Percentiles rank a stretch among this genome's conserved stretches.
phyloP scores from a whole-genome alignment of 371 early-diverging fungal genomes.

The Fennellomyces sp. region DNA sequence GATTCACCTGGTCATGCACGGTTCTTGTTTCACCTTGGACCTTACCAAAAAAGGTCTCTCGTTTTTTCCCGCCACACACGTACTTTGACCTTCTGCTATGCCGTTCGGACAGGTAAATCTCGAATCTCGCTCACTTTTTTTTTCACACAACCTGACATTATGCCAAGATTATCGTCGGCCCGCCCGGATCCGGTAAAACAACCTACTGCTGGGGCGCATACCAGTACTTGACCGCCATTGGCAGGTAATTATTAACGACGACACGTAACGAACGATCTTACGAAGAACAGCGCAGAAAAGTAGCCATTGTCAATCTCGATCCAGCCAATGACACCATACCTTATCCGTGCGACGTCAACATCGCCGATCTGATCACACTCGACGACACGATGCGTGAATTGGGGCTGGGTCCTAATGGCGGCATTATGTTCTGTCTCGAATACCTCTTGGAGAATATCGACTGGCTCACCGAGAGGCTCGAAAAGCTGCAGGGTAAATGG shows the following conservation, averaged over 20 bases:
- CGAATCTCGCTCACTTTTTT: too few relatives aligned
- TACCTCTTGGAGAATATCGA: constrained; percentile 91
- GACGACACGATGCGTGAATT: constrained; percentile 96
- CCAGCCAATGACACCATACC: constrained; percentile 94
- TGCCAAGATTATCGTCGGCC: constrained; percentile 94
- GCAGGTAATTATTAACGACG: constrained; percentile 46
- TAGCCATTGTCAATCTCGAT: constrained; percentile 96
- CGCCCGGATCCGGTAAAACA: constrained; percentile 98
- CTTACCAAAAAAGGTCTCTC: too few relatives aligned
- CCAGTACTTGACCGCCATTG: constrained; percentile 83
- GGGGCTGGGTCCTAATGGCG: constrained; percentile 99
- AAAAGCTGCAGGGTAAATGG: constrained; percentile 65
- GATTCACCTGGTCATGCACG: too few relatives aligned
- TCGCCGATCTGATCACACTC: constrained; percentile 92
- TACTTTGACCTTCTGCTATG: constrained; percentile 11
- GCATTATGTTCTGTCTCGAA: constrained; percentile 97
- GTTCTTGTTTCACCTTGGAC: too few relatives aligned
- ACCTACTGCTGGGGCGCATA: constrained; percentile 95
- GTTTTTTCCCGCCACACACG: neutral
- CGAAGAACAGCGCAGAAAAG: constrained; percentile 68
- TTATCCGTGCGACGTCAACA: constrained; percentile 88
- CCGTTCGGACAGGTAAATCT: constrained; percentile 27
- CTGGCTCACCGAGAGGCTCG: constrained; percentile 88
- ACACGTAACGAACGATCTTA: neutral
- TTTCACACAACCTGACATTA: too few relatives aligned